A percentile compares a stretch with the other conserved stretches of the same genome.
These are phyloP conservation scores for Metarhizium robertsii DNA, from an alignment of 2,329 filamentous ascomycete genomes.

Conservation along the genomic window DNA sequence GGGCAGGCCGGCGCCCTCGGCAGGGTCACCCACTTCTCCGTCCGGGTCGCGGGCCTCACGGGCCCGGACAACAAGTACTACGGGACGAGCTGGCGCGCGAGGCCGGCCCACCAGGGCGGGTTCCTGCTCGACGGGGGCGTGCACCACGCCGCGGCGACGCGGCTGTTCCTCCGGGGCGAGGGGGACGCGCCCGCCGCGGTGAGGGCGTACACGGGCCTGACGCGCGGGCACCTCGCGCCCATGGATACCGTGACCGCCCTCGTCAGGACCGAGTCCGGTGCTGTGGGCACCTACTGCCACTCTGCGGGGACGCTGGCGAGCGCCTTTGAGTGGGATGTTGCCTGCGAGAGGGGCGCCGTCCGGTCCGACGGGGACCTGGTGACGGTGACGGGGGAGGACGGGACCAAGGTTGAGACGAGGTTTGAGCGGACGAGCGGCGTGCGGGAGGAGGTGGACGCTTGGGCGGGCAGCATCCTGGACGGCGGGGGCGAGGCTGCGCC, in stretches of 20 bases:
- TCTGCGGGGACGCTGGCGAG: constrained; percentile 46
- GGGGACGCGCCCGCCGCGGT: constrained; percentile 35
- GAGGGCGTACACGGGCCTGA: constrained; percentile 44
- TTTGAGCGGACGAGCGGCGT: constrained; percentile 46
- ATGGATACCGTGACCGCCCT: constrained; percentile 58
- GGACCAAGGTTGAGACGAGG: constrained; percentile 19
- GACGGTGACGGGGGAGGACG: constrained; percentile 27
- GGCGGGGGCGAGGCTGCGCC: constrained; percentile 32
- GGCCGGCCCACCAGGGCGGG: constrained; percentile 40
- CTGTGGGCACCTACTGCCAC: constrained; percentile 46
- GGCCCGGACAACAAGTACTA: constrained; percentile 33
- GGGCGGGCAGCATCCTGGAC: constrained; percentile 38
- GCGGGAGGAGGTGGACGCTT: constrained; percentile 50
- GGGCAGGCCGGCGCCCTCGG: constrained; percentile 20
- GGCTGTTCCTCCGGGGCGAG: constrained; percentile 39
- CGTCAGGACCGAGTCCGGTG: constrained; percentile 42
- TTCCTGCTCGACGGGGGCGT: constrained; percentile 71
- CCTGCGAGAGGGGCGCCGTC: constrained; percentile 48
- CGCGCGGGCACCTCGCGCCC: constrained; percentile 49
- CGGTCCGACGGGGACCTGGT: constrained; percentile 29
- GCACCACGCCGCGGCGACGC: constrained; percentile 41
- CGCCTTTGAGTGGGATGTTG: constrained; percentile 46
- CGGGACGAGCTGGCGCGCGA: constrained; percentile 54
- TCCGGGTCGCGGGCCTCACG: constrained; percentile 27
- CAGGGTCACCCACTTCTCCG: constrained; percentile 34